Evolutionary conservation across 179 eudicot species (phyloP).

Genomic region (Sideroxylon spinosum): DNA sequence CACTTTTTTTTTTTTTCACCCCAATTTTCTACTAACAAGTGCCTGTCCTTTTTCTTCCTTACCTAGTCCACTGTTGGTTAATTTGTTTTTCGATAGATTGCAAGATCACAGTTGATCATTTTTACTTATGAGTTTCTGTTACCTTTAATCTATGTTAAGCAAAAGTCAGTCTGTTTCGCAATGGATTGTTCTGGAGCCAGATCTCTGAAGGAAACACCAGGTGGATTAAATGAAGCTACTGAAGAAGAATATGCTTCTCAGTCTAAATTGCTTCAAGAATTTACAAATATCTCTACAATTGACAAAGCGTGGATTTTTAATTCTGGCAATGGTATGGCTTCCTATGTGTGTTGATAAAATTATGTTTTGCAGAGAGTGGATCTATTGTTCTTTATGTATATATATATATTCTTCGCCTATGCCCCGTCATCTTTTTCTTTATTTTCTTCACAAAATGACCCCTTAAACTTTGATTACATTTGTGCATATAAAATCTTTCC

Average conservation of each 20-base stretch:
- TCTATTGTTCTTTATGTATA: background rate
- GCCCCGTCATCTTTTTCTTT: background rate
- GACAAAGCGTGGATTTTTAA: constrained; percentile 76
- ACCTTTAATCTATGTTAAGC: constrained; percentile 22
- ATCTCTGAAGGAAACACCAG: constrained; percentile 36
- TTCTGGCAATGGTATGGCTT: constrained; percentile 45
- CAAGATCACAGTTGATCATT: background rate
- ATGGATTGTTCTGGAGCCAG: constrained; percentile 46
- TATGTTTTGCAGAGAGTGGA: background rate
- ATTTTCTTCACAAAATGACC: background rate
- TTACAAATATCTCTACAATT: constrained; percentile 45
- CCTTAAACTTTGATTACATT: background rate
- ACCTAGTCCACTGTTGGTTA: background rate
- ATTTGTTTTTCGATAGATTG: too few relatives aligned
- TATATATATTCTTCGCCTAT: background rate
- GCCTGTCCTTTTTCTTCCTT: constrained; percentile 4
- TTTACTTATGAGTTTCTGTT: background rate
- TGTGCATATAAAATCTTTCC: background rate
- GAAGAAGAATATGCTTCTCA: constrained; percentile 59
- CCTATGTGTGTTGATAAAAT: background rate
- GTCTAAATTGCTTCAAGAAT: constrained; percentile 57
- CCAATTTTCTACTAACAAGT: background rate
- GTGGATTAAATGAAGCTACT: constrained; percentile 39
- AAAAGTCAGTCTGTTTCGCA: constrained; percentile 26
- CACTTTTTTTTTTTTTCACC: background rate